Evolutionary conservation across 257 asterid genomes (phyloP), one percentile per base, ranked within the genome.

Genomic region (Fraxinus quadrangulata): DNA sequence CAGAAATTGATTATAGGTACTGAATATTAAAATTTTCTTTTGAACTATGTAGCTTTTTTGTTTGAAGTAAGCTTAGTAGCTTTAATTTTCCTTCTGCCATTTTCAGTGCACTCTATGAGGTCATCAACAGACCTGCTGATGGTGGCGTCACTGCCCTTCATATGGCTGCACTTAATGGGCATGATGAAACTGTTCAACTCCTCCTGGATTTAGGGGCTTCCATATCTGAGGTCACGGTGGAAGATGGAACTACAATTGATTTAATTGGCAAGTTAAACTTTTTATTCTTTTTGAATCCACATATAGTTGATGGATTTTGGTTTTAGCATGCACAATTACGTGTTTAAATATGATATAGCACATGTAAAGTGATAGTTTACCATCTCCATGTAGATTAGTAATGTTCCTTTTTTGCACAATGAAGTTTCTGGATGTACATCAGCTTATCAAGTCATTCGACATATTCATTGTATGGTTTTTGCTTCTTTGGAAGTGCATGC

Each of bases 71-170:
- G 70, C 73, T 74, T 39, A 70, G 70, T 59, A 42, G 73, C 39
- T 69, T 45, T 45, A 5, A 63, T 33, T 51, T 5, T 61, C 26
- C 19, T 34, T 84, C 19, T 70, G 45, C 72, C 80, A 49, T 76
- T 37, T 70, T 70, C 76, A 93, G 98, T 81, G 93, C 88, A 63
- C 91, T 93, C 28, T 73, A 68, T 75, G 92, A 87, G 83, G 92
- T 89, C 47, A 85, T 93, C 83, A 89, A 84, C 47, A 87, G 88
- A 81, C 86, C 97, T 39, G 98, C 97, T 51, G 98, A 91, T 89
- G 98, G 98, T 31, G 97, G 98, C 51, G 87, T 93, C 61, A 91
- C 94, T 9, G 93, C 98, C 83, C 94, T 93, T 81, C 98, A 93
- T 82, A 93, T 91, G 98, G 94, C 98, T 59, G 92, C 97, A 6